A percentile compares a stretch with the other conserved stretches of the same genome.
These are phyloP conservation scores for Chimonanthus praecox DNA, from an alignment of 164 flowering plant genomes.

Conservation along the genomic window DNA sequence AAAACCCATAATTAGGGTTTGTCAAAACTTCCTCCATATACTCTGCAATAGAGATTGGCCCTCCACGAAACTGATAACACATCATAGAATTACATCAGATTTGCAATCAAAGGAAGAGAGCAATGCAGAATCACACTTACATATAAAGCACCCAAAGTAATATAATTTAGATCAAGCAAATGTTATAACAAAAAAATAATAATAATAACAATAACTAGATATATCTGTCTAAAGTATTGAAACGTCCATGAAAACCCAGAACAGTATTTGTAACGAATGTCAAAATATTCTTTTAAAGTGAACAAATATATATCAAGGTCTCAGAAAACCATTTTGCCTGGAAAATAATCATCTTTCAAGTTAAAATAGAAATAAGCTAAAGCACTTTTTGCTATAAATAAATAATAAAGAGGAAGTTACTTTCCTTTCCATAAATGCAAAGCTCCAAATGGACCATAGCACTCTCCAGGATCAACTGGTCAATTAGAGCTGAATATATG, in stretches of 20 bases:
- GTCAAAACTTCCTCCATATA: slow-evolving; percentile 97
- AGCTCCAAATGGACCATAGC: too few relatives aligned
- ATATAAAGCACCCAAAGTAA: not conserved
- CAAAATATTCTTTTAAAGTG: too few relatives aligned
- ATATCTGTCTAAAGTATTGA: not conserved
- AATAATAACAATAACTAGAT: not conserved
- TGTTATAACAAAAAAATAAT: not conserved
- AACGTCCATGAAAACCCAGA: not conserved
- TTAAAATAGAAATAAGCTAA: too few relatives aligned
- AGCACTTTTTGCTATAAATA: too few relatives aligned
- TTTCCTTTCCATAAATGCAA: too few relatives aligned
- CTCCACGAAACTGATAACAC: slow-evolving; percentile 77
- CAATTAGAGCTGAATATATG: too few relatives aligned
- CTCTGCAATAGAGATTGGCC: slow-evolving; percentile 89
- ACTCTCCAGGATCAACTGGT: too few relatives aligned
- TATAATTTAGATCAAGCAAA: not conserved
- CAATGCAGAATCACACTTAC: not conserved
- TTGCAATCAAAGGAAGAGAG: not conserved
- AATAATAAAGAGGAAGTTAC: too few relatives aligned
- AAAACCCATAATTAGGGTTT: slow-evolving; percentile 86
- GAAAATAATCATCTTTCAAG: too few relatives aligned
- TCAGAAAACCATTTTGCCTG: too few relatives aligned
- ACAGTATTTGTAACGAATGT: not conserved
- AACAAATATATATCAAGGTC: too few relatives aligned
- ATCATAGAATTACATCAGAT: not conserved